These are phyloP conservation scores for Aspergillus cavernicola DNA, from an alignment of 495 filamentous ascomycete genomes.

Conservation along the genomic window DNA sequence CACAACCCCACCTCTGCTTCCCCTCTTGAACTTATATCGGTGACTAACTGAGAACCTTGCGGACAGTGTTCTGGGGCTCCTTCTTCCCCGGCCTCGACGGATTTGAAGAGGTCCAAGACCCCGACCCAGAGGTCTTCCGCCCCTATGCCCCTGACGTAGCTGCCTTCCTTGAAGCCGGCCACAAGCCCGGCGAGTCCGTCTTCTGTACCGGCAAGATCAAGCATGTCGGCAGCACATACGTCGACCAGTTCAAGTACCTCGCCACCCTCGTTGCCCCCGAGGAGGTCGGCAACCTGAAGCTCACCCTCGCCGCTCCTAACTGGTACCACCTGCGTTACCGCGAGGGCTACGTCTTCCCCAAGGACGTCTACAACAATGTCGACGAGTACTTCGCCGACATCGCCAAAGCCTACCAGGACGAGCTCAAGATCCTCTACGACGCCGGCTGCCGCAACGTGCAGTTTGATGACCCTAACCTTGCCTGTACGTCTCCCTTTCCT, in stretches of 20 bases:
- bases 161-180: slow-evolving; percentile 63
- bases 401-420: slow-evolving; percentile 65
- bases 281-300: slow-evolving; percentile 62
- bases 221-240: slow-evolving; percentile 58
- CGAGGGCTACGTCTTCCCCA: slow-evolving; percentile 64
- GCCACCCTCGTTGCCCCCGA: slow-evolving; percentile 56
- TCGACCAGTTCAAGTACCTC: slow-evolving; percentile 66
- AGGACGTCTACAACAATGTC: slow-evolving; percentile 60
- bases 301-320: slow-evolving; percentile 69
- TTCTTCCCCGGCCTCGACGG: slow-evolving; percentile 76
- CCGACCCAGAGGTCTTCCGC: slow-evolving; percentile 61
- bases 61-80: slow-evolving; percentile 62
- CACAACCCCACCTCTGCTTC: background rate
- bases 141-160: slow-evolving; percentile 77
- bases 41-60: slow-evolving; percentile 4
- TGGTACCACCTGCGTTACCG: slow-evolving; percentile 74
- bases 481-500: slow-evolving; percentile 49
- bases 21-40: no score
- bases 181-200: slow-evolving; percentile 72
- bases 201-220: slow-evolving; percentile 70
- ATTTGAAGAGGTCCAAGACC: slow-evolving; percentile 58
- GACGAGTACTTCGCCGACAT: slow-evolving; percentile 73
- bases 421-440: slow-evolving; percentile 64
- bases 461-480: slow-evolving; percentile 73
- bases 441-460: slow-evolving; percentile 68